phyloP scores from a whole-genome alignment of 176 grass and related monocot genomes.

The Aegilops bicornis region DNA sequence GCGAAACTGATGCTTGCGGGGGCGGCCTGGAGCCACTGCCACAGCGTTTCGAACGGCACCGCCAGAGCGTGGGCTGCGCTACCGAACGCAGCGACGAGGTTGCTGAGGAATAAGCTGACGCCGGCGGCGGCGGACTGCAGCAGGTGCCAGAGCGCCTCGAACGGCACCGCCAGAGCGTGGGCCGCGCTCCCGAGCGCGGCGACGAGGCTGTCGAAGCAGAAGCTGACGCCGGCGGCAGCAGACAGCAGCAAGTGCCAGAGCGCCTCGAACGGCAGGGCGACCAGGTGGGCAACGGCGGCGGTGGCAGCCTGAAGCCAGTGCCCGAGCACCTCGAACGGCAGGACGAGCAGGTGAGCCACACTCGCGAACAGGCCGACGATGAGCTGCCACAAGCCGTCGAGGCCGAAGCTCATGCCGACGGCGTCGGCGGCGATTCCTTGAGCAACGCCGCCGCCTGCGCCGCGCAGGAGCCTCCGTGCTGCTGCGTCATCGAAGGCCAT shows the following conservation, averaged over 20 bases:
- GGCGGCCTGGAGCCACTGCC: neutral
- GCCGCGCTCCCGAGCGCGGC: neutral
- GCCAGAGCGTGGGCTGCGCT: too few relatives aligned
- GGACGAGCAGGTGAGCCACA: neutral
- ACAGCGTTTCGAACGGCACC: too few relatives aligned
- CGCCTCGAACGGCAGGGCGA: neutral
- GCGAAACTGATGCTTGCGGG: neutral
- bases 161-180: neutral
- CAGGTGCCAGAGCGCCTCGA: too few relatives aligned
- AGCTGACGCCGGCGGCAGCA: neutral
- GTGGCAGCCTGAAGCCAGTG: neutral
- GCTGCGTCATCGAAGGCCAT: constrained; percentile 23
- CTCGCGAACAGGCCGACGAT: neutral
- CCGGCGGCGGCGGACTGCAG: too few relatives aligned
- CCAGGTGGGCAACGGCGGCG: neutral
- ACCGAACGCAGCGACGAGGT: too few relatives aligned
- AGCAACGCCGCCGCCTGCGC: neutral
- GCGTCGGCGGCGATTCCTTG: neutral
- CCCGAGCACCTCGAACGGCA: neutral
- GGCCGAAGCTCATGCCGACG: constrained; percentile 18
- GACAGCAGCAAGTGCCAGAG: neutral
- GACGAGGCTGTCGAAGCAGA: neutral
- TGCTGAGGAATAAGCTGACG: too few relatives aligned
- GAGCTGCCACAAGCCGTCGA: constrained; percentile 20
- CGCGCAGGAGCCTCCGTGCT: constrained; percentile 38